Conservation (phyloP, 805 yeast genomes). For the Kodamaea leandrae region DNA sequence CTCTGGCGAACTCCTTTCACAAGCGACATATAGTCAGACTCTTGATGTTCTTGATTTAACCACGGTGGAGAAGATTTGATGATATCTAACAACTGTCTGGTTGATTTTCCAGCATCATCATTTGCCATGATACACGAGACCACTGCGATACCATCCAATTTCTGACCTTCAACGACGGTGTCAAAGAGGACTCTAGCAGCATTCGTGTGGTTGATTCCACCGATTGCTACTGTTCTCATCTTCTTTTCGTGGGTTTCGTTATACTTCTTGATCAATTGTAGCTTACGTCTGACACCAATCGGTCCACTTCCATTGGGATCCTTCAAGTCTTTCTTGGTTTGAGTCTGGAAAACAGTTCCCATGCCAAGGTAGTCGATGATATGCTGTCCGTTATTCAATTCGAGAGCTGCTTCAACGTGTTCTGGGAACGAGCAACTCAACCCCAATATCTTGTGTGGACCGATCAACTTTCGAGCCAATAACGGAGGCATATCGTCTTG, state of each 20-base stretch:
- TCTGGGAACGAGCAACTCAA: constrained; percentile 62
- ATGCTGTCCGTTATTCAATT: constrained; percentile 27
- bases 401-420: constrained; percentile 53
- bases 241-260: constrained; percentile 27
- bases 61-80: background rate
- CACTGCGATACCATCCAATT: constrained; percentile 80
- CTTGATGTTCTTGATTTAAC: background rate
- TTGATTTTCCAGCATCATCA: constrained; percentile 49
- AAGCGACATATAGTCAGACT: background rate
- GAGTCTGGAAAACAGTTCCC: constrained; percentile 74
- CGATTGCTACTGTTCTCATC: constrained; percentile 71
- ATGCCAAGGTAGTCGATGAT: constrained; percentile 80
- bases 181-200: constrained; percentile 56
- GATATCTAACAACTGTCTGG: constrained; percentile 35
- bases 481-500: constrained; percentile 78
- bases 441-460: constrained; percentile 75
- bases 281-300: constrained; percentile 55
- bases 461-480: constrained; percentile 60
- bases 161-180: constrained; percentile 42
- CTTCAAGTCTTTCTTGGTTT: constrained; percentile 56
- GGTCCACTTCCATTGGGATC: constrained; percentile 61
- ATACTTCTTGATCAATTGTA: constrained; percentile 41
- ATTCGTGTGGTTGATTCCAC: constrained; percentile 70
- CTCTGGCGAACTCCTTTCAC: constrained; percentile 18
- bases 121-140: constrained; percentile 83